These are phyloP conservation scores for Globisporangium mamillatum DNA, from an alignment of 352 stramenopile genomes.

Conservation along the genomic window DNA sequence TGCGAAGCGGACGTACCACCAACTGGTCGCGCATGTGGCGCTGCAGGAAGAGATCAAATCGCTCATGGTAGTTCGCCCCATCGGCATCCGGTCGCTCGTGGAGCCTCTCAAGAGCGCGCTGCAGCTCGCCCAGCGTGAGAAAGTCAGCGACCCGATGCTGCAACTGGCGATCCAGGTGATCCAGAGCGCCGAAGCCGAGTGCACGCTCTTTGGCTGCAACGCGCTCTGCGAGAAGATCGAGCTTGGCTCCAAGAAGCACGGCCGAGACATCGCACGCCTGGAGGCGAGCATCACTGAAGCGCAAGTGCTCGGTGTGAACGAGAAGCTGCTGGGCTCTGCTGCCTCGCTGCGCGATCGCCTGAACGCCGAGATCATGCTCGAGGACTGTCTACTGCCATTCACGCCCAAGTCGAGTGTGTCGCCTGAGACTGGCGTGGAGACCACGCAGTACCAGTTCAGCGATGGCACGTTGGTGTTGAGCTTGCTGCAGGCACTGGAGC, in stretches of 20 bases:
- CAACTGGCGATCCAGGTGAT: conserved; percentile 59
- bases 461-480: conserved; percentile 45
- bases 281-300: conserved; percentile 61
- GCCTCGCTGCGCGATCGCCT: conserved; percentile 48
- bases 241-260: conserved; percentile 47
- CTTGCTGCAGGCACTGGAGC: conserved; percentile 66
- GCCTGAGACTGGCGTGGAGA: conserved; percentile 25
- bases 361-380: conserved; percentile 63
- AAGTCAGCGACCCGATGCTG: conserved; percentile 54
- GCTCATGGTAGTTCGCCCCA: conserved; percentile 60
- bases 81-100: conserved; percentile 69
- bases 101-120: conserved; percentile 60
- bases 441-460: conserved; percentile 43
- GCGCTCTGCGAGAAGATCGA: conserved; percentile 62
- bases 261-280: conserved; percentile 56
- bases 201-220: conserved; percentile 75
- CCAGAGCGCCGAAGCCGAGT: conserved; percentile 72
- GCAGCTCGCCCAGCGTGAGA: conserved; percentile 40
- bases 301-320: conserved; percentile 42
- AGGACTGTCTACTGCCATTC: conserved; percentile 57
- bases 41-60: conserved; percentile 81
- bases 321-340: conserved; percentile 52
- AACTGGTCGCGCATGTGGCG: conserved; percentile 64
- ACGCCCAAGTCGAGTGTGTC: conserved; percentile 17
- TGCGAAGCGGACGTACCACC: conserved; percentile 60